Conservation (phyloP, 1,139 yeast species). For the Pichia sp. region DNA sequence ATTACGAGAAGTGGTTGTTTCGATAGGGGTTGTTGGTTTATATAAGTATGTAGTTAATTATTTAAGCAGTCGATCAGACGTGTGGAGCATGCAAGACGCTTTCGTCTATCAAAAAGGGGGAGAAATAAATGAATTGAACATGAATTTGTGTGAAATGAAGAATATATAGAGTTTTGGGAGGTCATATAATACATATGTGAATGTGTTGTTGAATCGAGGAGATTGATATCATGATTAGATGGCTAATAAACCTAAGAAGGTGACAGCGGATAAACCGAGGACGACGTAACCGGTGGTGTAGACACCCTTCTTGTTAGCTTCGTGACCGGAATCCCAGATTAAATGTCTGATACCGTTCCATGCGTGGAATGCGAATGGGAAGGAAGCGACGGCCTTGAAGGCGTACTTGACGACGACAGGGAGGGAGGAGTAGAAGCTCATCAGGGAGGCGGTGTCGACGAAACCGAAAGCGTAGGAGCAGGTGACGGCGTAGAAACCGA, state of each 20-base stretch:
- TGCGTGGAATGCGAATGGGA: conserved; percentile 85
- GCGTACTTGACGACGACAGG: conserved; percentile 63
- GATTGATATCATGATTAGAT: too few species aligned
- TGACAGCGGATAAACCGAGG: conserved; percentile 64
- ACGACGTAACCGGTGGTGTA: conserved; percentile 90
- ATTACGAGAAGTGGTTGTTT: too few species aligned
- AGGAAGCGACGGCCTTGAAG: conserved; percentile 68
- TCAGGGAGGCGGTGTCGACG: conserved; percentile 59
- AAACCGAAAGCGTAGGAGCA: conserved; percentile 73
- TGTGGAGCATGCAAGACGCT: too few species aligned
- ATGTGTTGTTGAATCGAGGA: too few species aligned
- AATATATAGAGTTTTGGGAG: background rate
- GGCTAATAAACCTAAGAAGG: conserved; percentile 54
- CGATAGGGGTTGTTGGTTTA: too few species aligned
- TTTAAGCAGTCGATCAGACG: too few species aligned
- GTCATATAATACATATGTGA: too few species aligned
- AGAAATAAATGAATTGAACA: background rate
- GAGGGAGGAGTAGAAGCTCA: conserved; percentile 52
- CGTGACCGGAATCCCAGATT: conserved; percentile 85
- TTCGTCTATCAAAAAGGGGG: background rate
- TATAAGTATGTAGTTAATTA: too few species aligned
- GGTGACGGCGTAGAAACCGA: conserved; percentile 74
- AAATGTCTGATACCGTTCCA: conserved; percentile 91
- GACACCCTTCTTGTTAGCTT: conserved; percentile 80
- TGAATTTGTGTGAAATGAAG: background rate